Evolutionary conservation across 352 stramenopile genomes (phyloP).

Genomic region (Thraustotheca clavata): DNA sequence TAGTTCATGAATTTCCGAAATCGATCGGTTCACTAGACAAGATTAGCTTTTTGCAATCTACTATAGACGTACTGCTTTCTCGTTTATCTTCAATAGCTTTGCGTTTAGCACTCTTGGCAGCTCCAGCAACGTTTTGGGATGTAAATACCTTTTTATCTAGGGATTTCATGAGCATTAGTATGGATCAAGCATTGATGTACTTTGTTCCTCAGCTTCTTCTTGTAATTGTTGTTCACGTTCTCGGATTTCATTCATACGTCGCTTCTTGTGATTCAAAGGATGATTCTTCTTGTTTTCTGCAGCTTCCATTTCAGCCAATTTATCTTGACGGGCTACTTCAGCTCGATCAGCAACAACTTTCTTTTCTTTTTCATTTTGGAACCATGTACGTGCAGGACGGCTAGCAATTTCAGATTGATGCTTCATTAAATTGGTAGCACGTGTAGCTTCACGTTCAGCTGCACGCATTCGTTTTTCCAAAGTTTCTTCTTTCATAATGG

Average conservation of each 20-base stretch:
- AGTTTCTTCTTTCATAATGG: conserved; percentile 80
- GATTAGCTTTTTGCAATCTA: background rate
- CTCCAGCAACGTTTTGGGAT: conserved; percentile 61
- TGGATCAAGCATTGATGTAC: too few relatives aligned
- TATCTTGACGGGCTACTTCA: conserved; percentile 49
- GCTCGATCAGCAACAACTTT: conserved; percentile 63
- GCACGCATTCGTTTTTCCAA: conserved; percentile 86
- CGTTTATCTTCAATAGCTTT: conserved; percentile 39
- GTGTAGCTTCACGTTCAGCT: conserved; percentile 83
- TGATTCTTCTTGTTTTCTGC: conserved; percentile 61
- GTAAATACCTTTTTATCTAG: conserved; percentile 62
- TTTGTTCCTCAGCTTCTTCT: conserved; percentile 46
- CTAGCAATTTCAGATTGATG: conserved; percentile 87
- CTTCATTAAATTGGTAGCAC: conserved; percentile 84
- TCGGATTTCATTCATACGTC: conserved; percentile 70
- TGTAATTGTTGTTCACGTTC: conserved; percentile 77
- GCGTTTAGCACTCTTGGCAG: conserved; percentile 80
- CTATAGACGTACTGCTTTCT: conserved; percentile 24
- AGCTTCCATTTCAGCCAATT: conserved; percentile 33
- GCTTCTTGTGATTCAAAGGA: conserved; percentile 83
- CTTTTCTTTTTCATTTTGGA: conserved; percentile 87
- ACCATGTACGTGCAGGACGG: conserved; percentile 87
- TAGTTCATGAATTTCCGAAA: conserved; percentile 63
- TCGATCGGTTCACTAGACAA: conserved; percentile 52
- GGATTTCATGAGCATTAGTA: background rate